These are phyloP conservation scores for Vigna hirtella DNA, from an alignment of 306 rosid species.

Conservation along the genomic window DNA sequence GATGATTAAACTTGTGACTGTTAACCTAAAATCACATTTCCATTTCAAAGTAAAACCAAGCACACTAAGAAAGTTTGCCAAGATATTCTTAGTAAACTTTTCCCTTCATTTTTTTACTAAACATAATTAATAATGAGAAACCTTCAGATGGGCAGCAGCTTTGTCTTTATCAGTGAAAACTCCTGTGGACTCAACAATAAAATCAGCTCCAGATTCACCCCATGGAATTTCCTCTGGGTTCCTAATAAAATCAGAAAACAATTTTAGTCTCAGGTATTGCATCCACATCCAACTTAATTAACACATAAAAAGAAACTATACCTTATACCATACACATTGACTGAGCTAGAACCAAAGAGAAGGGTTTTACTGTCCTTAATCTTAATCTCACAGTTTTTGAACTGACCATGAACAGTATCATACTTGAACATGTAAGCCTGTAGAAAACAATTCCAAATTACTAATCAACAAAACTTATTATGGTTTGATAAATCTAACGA, in stretches of 20 bases:
- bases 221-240: conserved; percentile 67
- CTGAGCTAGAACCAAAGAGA: conserved; percentile 49
- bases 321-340: conserved; percentile 54
- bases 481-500: too few relatives aligned
- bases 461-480: not conserved
- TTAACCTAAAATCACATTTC: too few relatives aligned
- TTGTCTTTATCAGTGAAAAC: conserved; percentile 88
- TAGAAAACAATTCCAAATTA: not conserved
- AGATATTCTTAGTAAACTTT: too few relatives aligned
- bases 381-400: conserved; percentile 50
- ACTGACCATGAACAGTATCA: conserved; percentile 57
- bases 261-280: not conserved
- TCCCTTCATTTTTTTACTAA: too few relatives aligned
- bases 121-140: conserved; percentile 3
- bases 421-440: conserved; percentile 68
- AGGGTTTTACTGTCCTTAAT: conserved; percentile 59
- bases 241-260: conserved; percentile 25
- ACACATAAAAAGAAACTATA: conserved; percentile 25
- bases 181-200: conserved; percentile 76
- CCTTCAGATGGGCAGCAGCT: conserved; percentile 87
- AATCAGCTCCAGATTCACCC: conserved; percentile 61
- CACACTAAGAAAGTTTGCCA: too few relatives aligned
- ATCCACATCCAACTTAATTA: conserved; percentile 6
- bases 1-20: too few relatives aligned
- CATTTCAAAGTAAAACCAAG: too few relatives aligned